Evolutionary conservation across 345 rosid species (phyloP), one percentile per base, ranked within the genome.

Genomic region (Citrus trifoliata): DNA sequence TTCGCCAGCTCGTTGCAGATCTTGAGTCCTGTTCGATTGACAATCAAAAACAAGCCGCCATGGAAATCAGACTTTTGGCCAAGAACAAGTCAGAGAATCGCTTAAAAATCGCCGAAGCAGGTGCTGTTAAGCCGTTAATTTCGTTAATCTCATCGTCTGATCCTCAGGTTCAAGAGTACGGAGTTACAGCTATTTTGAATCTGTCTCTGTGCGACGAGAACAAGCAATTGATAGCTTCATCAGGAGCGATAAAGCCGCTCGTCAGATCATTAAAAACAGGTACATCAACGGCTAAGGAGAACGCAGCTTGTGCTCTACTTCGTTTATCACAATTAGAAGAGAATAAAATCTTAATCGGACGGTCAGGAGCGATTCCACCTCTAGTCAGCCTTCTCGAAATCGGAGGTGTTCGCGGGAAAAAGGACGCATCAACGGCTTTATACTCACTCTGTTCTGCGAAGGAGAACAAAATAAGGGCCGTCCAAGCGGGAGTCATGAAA

Each of bases 161-260:
- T 78, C 83, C 82, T 71, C 91, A 91, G 87, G 88, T 93, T 72
- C 99, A 96, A 66, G 98, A 96, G 88, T 86, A 91, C 75, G 97
- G 98, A 1, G 98, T 96, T 82, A 96, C 99, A 2, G 92, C 99
- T n/a, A 78, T 94, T 70, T 81, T 93, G 82, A 96, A 96, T 70
- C 91, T 96, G 10, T 94, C 99, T 19, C 88, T 96, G 38, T 96
- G 97, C 83, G 99, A 96, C 64, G 99, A 96, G 85, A 96, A 94
- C 83, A 96, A 94, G 70, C 92, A 81, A 28, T 70, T 79, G 58
- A 91, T 96, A 25, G 91, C 94, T 42, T 88, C 88, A 5, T 89
- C 97, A 0, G 99, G 98, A 53, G 99, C 97, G 30, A 89, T 92
- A 37, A 96, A 86, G 90, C 97, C 99, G 42, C 86, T 96, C 1